Evolutionary conservation across 2,329 filamentous ascomycete genomes (phyloP).

Genomic region (Myriosclerotinia scirpicola): DNA sequence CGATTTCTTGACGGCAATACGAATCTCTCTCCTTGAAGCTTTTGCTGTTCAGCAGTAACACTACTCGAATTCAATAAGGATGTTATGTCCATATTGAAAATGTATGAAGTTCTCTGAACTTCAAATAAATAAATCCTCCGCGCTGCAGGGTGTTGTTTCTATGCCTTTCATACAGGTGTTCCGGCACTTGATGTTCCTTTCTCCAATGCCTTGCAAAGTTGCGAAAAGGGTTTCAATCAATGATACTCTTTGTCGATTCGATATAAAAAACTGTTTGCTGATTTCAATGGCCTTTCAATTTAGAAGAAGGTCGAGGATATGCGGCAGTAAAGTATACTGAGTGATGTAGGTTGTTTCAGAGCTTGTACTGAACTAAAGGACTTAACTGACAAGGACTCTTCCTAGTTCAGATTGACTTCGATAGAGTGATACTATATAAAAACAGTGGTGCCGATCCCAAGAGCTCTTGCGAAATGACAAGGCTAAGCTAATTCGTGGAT

Average conservation of each 20-base stretch:
- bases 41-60: constrained; percentile 37
- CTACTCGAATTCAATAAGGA: constrained; percentile 39
- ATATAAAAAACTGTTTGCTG: constrained; percentile 13
- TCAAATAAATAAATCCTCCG: constrained; percentile 7
- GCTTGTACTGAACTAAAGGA: constrained; percentile 32
- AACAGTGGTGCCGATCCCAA: constrained; percentile 31
- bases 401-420: constrained; percentile 36
- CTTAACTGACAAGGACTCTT: constrained; percentile 31
- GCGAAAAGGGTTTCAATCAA: neutral
- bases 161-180: constrained; percentile 9
- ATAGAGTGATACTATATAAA: constrained; percentile 35
- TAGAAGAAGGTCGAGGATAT: constrained; percentile 22
- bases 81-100: constrained; percentile 40
- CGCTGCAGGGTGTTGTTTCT: constrained; percentile 18
- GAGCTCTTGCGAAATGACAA: constrained; percentile 33
- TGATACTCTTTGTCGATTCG: constrained; percentile 20
- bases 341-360: constrained; percentile 36
- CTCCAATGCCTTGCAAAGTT: constrained; percentile 16
- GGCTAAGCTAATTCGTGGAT: constrained; percentile 33
- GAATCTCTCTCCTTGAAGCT: constrained; percentile 24
- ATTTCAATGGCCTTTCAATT: constrained; percentile 27
- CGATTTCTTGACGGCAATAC: constrained; percentile 35
- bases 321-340: constrained; percentile 29
- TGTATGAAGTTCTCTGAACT: constrained; percentile 1
- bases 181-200: constrained; percentile 3